A percentile compares a stretch with the other conserved stretches of the same genome.
These are phyloP conservation scores for Ceratocystis diversiconidia DNA, from an alignment of 2,329 filamentous ascomycete species.

Conservation along the genomic window DNA sequence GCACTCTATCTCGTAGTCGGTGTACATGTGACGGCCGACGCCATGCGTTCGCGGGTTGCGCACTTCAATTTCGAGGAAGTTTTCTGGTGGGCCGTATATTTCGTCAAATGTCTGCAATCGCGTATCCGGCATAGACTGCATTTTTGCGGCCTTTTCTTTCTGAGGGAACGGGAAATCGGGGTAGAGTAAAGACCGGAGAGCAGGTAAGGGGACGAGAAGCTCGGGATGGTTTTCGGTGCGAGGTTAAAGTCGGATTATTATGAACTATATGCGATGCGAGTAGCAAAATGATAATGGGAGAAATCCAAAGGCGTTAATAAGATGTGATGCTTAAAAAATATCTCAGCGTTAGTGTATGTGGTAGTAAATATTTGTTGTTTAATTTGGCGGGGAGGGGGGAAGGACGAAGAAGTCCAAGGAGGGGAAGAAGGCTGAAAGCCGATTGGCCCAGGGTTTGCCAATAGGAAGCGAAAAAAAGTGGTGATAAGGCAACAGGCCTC, in stretches of 20 bases:
- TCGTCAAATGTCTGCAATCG: slow-evolving; percentile 95
- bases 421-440: slow-evolving; percentile 1
- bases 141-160: slow-evolving; percentile 29
- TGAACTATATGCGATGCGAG: not conserved
- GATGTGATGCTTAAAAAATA: not conserved
- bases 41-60: slow-evolving; percentile 88
- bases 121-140: slow-evolving; percentile 55
- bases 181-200: not conserved
- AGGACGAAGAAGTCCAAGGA: not conserved
- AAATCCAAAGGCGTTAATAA: not conserved
- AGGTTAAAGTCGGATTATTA: not conserved
- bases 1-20: slow-evolving; percentile 95
- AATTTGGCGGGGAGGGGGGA: not conserved
- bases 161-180: slow-evolving; percentile 15
- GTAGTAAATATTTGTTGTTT: not conserved
- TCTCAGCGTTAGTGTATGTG: not conserved
- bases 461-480: not conserved
- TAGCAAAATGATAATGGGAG: not conserved
- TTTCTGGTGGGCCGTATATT: slow-evolving; percentile 96
- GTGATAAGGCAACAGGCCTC: not conserved
- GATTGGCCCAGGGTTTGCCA: not conserved
- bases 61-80: slow-evolving; percentile 97
- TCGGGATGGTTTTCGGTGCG: too few relatives aligned
- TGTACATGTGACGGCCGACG: slow-evolving; percentile 92
- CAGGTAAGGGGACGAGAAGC: not conserved